Conservation (phyloP, 352 stramenopile genomes). For the Globisporangium paddicum region DNA sequence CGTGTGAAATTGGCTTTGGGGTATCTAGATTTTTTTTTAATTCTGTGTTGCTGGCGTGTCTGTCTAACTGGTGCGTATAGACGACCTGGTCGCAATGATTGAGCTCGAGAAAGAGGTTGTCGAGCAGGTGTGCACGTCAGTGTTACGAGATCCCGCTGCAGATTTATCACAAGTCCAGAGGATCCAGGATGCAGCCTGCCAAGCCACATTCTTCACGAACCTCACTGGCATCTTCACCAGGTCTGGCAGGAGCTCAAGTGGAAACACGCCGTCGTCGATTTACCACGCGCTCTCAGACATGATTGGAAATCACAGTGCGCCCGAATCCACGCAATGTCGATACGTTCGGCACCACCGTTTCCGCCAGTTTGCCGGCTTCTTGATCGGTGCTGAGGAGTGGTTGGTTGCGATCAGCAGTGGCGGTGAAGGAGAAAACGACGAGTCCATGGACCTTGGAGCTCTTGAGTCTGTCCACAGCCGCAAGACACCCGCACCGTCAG, state of each 20-base stretch:
- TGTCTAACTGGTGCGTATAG: slow-evolving; percentile 11
- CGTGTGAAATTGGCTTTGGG: not conserved
- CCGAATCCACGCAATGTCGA: not conserved
- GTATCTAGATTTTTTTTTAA: not conserved
- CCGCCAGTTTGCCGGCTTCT: slow-evolving; percentile 25
- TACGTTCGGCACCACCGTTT: slow-evolving; percentile 17
- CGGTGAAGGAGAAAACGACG: slow-evolving; percentile 13
- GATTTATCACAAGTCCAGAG: not conserved
- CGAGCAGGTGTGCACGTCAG: slow-evolving; percentile 17
- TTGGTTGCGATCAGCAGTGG: slow-evolving; percentile 1
- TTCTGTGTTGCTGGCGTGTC: no score
- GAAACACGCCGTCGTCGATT: not conserved
- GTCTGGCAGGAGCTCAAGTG: not conserved
- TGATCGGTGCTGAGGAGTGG: slow-evolving; percentile 28
- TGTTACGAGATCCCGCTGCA: not conserved
- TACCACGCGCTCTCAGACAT: slow-evolving; percentile 1
- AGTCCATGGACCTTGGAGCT: not conserved
- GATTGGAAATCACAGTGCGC: not conserved
- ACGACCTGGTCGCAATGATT: slow-evolving; percentile 26
- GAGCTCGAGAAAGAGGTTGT: slow-evolving; percentile 36
- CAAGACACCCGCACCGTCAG: not conserved
- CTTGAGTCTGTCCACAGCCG: not conserved
- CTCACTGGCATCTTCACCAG: not conserved
- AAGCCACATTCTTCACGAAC: slow-evolving; percentile 7
- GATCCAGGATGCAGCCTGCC: not conserved